These are phyloP conservation scores for Rhodotorula sp. DNA, from an alignment of 1,284 basidiomycete species.

Conservation along the genomic window DNA sequence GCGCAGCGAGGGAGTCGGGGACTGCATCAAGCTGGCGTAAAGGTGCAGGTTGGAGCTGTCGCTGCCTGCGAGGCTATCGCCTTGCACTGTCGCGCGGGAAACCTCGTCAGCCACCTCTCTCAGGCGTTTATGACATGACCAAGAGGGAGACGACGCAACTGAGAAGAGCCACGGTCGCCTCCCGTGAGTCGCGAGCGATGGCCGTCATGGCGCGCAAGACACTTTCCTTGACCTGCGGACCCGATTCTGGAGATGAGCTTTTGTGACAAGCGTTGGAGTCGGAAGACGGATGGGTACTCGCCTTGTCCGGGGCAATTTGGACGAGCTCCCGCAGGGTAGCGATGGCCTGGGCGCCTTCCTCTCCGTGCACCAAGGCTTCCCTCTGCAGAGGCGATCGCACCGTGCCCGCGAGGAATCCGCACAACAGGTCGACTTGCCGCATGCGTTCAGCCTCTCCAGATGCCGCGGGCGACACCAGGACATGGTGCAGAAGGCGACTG, in stretches of 20 bases:
- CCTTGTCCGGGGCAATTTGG: conserved; percentile 10
- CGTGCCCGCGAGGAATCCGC: conserved; percentile 21
- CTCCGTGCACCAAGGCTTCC: background rate
- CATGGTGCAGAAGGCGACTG: conserved; percentile 9
- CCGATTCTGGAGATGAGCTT: background rate
- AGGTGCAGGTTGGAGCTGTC: background rate
- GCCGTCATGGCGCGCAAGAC: conserved; percentile 24
- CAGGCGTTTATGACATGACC: too few relatives aligned
- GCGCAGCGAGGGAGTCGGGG: conserved; percentile 25
- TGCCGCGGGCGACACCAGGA: background rate
- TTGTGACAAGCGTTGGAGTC: too few relatives aligned
- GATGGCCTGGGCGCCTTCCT: background rate
- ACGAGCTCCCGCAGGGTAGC: conserved; percentile 6
- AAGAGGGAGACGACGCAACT: background rate
- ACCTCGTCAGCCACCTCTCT: too few relatives aligned
- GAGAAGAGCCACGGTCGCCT: background rate
- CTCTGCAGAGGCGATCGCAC: conserved; percentile 8
- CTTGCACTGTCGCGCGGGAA: too few relatives aligned
- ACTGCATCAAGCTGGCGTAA: conserved; percentile 2
- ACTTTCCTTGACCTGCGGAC: conserved; percentile 25
- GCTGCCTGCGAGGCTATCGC: background rate
- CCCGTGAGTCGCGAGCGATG: conserved; percentile 14
- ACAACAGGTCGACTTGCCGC: conserved; percentile 24
- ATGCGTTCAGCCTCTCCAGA: conserved; percentile 1
- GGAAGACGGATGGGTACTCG: background rate